Base-by-base conservation (phyloP, 371 early-diverging fungal species). In the Rhizomucor pusillus region DNA sequence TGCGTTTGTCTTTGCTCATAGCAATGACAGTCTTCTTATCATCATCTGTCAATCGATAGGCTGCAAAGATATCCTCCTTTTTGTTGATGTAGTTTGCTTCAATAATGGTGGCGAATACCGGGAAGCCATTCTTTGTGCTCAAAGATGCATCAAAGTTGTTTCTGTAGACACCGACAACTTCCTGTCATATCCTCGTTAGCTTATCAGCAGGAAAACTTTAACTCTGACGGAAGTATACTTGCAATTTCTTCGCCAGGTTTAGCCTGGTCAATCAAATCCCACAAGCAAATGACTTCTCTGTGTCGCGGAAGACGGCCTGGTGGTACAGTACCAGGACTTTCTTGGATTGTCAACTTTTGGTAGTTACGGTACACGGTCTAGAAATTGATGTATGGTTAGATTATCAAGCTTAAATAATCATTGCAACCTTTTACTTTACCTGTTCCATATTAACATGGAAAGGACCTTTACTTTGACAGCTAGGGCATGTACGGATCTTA, bases 191-290 rank as follows among this genome's bases (percentile, higher is more conserved):
- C 34, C 5, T 25, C 9, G 41, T 50, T 12, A 58, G 39, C 37
- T 29, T 36, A 12, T 24, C 33, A 40, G 11, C 11, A 5, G 9
- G 1, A 23, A 19, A 24, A 5, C 47, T 5, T 18, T 19, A 18
- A 19, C n/a, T 29, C 49, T 23, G 5, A 46, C 5, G 13, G 3
- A 46, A 5, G n/a, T 24, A 4, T 9, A 58, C 80, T 49, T 72
- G 84, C 95, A 47, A 99, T 86, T 66, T 98, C 99, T 66, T 99
- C 99, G 46, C 99, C 99, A 35, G 99, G 99, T 54, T 95, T 89
- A 29, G 92, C 98, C 47, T 81, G 84, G 79, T 99, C 99, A 53
- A 99, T 96, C 51, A 99, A 82, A 74, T 99, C 99, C 90, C 95
- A 92, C 47, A 95, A 75, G 58, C 98, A 80, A 47, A 99, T 87